These are phyloP conservation scores for Wakefieldia striispora DNA, from an alignment of 768 basidiomycete species.

Conservation along the genomic window DNA sequence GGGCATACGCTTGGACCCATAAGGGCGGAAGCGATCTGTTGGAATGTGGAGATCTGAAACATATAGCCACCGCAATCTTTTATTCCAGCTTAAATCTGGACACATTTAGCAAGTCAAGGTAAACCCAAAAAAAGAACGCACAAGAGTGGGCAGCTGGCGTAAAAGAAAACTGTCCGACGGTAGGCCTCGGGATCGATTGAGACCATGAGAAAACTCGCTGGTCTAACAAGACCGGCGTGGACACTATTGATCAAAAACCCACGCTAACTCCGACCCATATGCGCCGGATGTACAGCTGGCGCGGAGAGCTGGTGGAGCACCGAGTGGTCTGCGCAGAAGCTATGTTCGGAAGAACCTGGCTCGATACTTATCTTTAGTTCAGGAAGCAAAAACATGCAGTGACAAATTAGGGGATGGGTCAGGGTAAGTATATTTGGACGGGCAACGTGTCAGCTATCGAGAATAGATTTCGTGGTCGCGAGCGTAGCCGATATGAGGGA, in stretches of 20 bases:
- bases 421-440: not conserved
- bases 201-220: conserved; percentile 2
- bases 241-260: not conserved
- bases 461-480: not conserved
- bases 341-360: not conserved
- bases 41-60: conserved; percentile 2
- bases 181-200: not conserved
- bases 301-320: too few relatives aligned
- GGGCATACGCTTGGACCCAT: too few relatives aligned
- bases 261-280: not conserved
- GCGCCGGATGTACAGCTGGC: not conserved
- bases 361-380: conserved; percentile 2
- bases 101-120: too few relatives aligned
- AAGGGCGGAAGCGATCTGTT: too few relatives aligned
- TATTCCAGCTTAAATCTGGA: not conserved
- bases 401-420: not conserved
- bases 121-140: conserved; percentile 7
- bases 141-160: not conserved
- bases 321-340: too few relatives aligned
- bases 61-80: not conserved
- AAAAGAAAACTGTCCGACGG: not conserved
- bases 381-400: not conserved
- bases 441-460: not conserved
- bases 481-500: not conserved
- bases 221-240: not conserved